These are phyloP conservation scores for Populus simonii DNA, from an alignment of 345 rosid genomes.

Conservation along the genomic window DNA sequence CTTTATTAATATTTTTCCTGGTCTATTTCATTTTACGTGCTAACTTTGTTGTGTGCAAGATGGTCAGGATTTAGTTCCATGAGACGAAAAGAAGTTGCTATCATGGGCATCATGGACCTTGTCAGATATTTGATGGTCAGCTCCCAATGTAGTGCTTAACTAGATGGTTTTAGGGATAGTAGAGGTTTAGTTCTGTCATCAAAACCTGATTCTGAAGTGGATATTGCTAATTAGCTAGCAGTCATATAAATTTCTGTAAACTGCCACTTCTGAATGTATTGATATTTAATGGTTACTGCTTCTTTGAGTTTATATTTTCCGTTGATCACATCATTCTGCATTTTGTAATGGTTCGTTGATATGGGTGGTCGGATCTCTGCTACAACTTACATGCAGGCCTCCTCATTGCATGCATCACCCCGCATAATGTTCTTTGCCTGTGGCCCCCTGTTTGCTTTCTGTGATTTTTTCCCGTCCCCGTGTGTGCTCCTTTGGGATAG, in stretches of 20 bases:
- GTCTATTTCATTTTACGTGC: slow-evolving; percentile 6
- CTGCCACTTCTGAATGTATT: neutral
- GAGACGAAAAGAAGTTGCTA: slow-evolving; percentile 19
- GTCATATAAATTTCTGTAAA: slow-evolving; percentile 4
- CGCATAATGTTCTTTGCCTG: neutral
- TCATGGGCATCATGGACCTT: slow-evolving; percentile 22
- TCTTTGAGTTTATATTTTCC: neutral
- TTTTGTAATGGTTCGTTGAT: neutral
- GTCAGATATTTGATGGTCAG: slow-evolving; percentile 13
- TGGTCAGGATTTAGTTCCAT: slow-evolving; percentile 33
- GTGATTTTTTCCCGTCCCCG: neutral
- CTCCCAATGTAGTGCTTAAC: neutral
- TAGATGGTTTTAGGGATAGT: neutral
- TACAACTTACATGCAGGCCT: neutral
- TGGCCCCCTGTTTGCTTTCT: neutral
- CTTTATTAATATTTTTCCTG: neutral
- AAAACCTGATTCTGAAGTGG: neutral
- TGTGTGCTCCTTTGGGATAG: neutral
- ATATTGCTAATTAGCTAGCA: neutral
- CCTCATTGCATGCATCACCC: neutral
- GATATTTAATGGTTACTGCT: neutral
- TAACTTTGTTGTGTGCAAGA: slow-evolving; percentile 27
- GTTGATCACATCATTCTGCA: neutral
- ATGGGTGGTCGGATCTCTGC: neutral
- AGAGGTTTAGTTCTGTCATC: neutral